phyloP scores from a whole-genome alignment of 1,284 basidiomycete species.

The Trametes pubescens region DNA sequence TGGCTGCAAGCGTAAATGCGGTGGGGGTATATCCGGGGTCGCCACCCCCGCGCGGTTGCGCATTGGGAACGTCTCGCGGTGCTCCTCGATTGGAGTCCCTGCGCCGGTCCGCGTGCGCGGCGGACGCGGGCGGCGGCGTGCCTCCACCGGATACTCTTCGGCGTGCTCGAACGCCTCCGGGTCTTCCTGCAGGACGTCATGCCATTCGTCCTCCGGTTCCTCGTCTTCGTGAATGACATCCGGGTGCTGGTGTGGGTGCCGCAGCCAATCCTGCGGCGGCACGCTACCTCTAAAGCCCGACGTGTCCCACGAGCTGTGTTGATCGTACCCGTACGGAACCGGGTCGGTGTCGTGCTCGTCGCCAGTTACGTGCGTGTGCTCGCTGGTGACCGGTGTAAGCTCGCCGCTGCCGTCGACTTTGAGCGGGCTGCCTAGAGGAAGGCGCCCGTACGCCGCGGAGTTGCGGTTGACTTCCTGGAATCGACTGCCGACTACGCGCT shows the following conservation, averaged over 20 bases:
- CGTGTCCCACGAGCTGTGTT: constrained; percentile 51
- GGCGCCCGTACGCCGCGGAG: constrained; percentile 58
- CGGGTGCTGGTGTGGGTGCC: constrained; percentile 30
- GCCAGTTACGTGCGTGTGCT: constrained; percentile 47
- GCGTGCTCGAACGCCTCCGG: constrained; percentile 51
- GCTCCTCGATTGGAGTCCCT: constrained; percentile 44
- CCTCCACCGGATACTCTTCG: constrained; percentile 40
- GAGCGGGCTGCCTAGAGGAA: constrained; percentile 72
- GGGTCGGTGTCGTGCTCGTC: constrained; percentile 56
- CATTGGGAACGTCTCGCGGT: constrained; percentile 72
- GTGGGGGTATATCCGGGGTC: constrained; percentile 54
- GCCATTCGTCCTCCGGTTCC: constrained; percentile 56
- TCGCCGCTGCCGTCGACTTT: constrained; percentile 61
- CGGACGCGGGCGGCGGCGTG: constrained; percentile 37
- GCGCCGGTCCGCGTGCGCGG: constrained; percentile 33
- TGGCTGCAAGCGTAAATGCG: constrained; percentile 74
- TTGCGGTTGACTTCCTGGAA: constrained; percentile 77
- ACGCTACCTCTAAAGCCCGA: constrained; percentile 39
- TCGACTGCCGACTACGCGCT: constrained; percentile 68
- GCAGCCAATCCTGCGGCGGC: constrained; percentile 36
- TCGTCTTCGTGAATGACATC: constrained; percentile 39
- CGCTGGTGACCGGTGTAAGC: constrained; percentile 45
- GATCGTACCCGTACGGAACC: constrained; percentile 61
- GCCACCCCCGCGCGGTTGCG: constrained; percentile 41
- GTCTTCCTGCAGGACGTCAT: constrained; percentile 52